Base-by-base conservation (phyloP, 441 rosid genomes). In the Pelargonium fulgidum region DNA sequence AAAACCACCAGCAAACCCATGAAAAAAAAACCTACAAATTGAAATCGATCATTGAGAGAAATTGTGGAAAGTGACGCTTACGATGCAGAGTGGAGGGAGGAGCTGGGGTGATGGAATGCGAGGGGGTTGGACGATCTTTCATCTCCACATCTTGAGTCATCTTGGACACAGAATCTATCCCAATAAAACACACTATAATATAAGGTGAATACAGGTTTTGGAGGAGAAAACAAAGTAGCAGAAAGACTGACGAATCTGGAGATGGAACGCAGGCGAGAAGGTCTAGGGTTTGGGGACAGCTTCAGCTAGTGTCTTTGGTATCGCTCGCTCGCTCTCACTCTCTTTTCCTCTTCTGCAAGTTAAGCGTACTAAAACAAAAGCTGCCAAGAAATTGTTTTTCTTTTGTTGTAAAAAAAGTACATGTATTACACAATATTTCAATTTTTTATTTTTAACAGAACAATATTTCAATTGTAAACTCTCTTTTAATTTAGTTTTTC, bases 121-220 rank as follows among this genome's bases (percentile, higher is more conserved):
- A 73, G 71, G 85, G 85, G 44, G 84, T 81, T 2, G 79, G 78
- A 19, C 75, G 72, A 17, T 87, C 88, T 74, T 81, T 81, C 87
- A 83, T 84, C 33, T 79, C 92, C 24, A 85, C 81, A 69, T 85
- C 88, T 72, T 81, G 86, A 67, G 87, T 84, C 92, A 87, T 87
- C 10, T 39, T 39, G 41, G 41, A 39, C 9, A 39, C 9, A 39
- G 42, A 39, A 39, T 7, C 42, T 39, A 39, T 39, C 8, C 42
- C 42, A 0, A 47, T 11, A 44, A 47, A 2, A 39, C 7, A 39
- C 3, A 39, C 7, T 7, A 47, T 0, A 47, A 47, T 10, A 47
- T 47, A 4, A 47, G 52, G 52, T 47, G 52, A 47, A 47, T 47
- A 13, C n/a, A 13, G 13, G 52, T 47, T 47, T 10, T 3, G 52